Conservation (phyloP, 75 land plant species). For the Cunninghamia lanceolata region DNA sequence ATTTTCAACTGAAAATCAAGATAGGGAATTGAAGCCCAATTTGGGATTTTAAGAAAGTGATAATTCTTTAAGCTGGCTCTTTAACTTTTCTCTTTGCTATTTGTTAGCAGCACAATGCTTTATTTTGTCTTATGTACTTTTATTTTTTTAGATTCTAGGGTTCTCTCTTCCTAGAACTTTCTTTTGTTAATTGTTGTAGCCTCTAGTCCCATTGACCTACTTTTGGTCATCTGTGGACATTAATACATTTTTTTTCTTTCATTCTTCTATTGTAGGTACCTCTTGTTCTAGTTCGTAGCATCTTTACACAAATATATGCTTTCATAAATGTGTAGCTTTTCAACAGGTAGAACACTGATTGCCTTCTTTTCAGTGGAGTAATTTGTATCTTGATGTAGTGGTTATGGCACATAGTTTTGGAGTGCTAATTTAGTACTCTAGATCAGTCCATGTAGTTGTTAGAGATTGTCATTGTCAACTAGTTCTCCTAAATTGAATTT, state of each 20-base stretch:
- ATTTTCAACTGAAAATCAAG: background rate
- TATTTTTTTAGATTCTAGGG: too few relatives aligned
- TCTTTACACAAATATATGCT: constrained; percentile 78
- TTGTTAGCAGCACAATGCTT: too few relatives aligned
- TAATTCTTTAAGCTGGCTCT: too few relatives aligned
- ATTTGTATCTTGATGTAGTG: background rate
- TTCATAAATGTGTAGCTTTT: constrained; percentile 90
- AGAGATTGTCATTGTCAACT: background rate
- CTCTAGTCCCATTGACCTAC: too few relatives aligned
- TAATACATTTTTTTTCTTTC: too few relatives aligned
- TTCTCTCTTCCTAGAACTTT: too few relatives aligned
- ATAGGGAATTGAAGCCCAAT: background rate
- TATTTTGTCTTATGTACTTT: too few relatives aligned
- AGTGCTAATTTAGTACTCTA: background rate
- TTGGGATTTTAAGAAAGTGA: background rate
- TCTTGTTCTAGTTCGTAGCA: constrained; percentile 62
- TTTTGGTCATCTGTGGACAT: too few relatives aligned
- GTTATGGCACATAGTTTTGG: background rate
- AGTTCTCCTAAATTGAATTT: background rate
- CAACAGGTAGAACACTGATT: constrained; percentile 55
- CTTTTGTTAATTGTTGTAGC: too few relatives aligned
- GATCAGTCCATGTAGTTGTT: background rate
- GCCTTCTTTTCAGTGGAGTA: background rate
- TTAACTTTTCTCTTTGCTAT: too few relatives aligned
- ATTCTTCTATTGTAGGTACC: constrained; percentile 52